Evolutionary conservation across 106 monocot genomes (phyloP).

Genomic region (Ottelia alismoides): DNA sequence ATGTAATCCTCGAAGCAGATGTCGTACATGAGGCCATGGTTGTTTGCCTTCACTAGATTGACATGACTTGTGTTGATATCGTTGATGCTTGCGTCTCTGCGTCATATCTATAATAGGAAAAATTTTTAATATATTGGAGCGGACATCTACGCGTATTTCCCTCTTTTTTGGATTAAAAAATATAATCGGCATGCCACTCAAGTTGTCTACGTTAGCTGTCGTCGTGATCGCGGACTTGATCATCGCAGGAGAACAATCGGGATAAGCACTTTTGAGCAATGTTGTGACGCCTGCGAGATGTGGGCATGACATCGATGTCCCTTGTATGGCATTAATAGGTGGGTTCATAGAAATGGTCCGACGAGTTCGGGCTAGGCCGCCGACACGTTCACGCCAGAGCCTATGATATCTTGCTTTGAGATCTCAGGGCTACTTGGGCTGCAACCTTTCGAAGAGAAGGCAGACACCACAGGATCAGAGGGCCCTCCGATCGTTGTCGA

Average conservation of each 20-base stretch:
- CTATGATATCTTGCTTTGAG: constrained; percentile 4
- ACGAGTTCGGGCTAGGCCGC: constrained; percentile 4
- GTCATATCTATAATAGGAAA: neutral
- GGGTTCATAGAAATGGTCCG: neutral
- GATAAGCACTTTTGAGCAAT: constrained; percentile 1
- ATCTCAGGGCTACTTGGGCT: neutral
- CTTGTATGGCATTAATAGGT: neutral
- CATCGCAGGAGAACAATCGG: constrained; percentile 12
- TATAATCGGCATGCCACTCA: neutral
- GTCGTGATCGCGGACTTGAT: constrained; percentile 14
- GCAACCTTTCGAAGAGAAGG: constrained; percentile 7
- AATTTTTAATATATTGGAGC: no score
- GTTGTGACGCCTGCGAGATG: constrained; percentile 2
- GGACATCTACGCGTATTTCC: no score
- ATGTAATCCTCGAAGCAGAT: constrained; percentile 10
- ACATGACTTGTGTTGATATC: constrained; percentile 6
- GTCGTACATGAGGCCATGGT: constrained; percentile 28
- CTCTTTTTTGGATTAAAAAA: no score
- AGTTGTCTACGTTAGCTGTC: neutral
- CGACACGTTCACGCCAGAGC: constrained; percentile 7
- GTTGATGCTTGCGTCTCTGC: neutral
- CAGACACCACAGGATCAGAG: neutral
- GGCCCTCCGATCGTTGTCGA: constrained; percentile 2
- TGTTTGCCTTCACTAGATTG: constrained; percentile 9
- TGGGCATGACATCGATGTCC: constrained; percentile 9